Evolutionary conservation across 2,329 filamentous ascomycete species (phyloP).

Genomic region (Harringtonia lauricola): DNA sequence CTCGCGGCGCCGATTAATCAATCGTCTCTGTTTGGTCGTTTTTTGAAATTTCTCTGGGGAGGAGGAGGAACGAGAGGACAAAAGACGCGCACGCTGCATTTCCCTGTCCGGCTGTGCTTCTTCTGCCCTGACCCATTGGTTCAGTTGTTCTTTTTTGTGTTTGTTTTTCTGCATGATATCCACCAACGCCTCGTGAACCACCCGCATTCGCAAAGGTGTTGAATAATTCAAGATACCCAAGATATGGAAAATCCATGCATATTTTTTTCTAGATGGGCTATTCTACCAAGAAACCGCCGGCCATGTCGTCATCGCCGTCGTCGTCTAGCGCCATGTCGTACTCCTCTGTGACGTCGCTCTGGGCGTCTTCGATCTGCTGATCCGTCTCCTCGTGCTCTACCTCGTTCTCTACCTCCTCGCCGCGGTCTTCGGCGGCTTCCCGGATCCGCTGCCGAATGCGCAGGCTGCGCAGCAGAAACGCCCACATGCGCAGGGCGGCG

Average conservation of each 20-base stretch:
- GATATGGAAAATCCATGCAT: background rate
- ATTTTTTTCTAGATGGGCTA: background rate
- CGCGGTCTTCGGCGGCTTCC: conserved; percentile 35
- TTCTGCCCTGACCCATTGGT: no score
- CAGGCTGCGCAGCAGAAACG: conserved; percentile 65
- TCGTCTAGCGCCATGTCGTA: conserved; percentile 19
- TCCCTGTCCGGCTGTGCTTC: no score
- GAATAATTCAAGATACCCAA: conserved; percentile 7
- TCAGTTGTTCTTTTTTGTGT: background rate
- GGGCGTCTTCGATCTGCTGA: conserved; percentile 4
- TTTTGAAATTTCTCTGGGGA: background rate
- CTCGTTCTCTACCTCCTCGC: conserved; percentile 30
- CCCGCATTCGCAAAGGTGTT: no score
- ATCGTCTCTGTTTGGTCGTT: background rate
- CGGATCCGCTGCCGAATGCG: conserved; percentile 66
- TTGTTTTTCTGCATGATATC: conserved; percentile 10
- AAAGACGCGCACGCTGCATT: no score
- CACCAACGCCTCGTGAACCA: background rate
- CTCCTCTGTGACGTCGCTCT: conserved; percentile 20
- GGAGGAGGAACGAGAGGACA: no score
- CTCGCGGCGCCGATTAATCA: no score
- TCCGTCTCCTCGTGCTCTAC: conserved; percentile 6
- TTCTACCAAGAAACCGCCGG: conserved; percentile 17
- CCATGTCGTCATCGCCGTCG: conserved; percentile 16
- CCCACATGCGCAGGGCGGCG: conserved; percentile 57